phyloP scores from a whole-genome alignment of 331 rosid species.

The Prunus yedoensis region DNA sequence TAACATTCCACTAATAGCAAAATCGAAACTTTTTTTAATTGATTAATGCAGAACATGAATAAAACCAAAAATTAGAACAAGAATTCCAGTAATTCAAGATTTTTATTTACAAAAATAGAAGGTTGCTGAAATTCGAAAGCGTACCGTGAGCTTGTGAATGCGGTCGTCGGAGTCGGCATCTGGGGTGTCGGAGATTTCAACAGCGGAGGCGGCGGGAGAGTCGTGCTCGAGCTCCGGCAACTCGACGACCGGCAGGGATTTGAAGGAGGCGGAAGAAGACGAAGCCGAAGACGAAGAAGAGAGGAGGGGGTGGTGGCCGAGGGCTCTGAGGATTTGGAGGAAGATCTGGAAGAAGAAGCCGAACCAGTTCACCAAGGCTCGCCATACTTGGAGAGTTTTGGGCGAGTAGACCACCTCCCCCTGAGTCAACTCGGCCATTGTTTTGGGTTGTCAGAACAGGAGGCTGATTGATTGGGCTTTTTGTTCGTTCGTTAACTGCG shows the following conservation, averaged over 20 bases:
- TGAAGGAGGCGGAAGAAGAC: constrained; percentile 51
- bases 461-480: neutral
- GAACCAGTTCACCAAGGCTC: constrained; percentile 80
- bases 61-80: neutral
- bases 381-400: constrained; percentile 72
- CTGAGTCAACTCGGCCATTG: constrained; percentile 94
- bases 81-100: neutral
- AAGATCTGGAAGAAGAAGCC: constrained; percentile 92
- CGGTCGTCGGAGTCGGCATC: constrained; percentile 29
- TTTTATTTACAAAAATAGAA: neutral
- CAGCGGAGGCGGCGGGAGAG: constrained; percentile 40
- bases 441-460: neutral
- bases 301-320: constrained; percentile 76
- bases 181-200: constrained; percentile 44
- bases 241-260: constrained; percentile 75
- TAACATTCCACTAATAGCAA: neutral
- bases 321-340: constrained; percentile 68
- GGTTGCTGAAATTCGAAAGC: neutral
- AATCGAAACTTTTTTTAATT: neutral
- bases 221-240: constrained; percentile 56
- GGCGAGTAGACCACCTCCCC: constrained; percentile 74
- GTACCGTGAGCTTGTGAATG: constrained; percentile 68
- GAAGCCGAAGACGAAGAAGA: constrained; percentile 41
- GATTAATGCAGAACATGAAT: neutral
- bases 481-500: too few relatives aligned